Evolutionary conservation across 2,329 filamentous ascomycete species (phyloP).

Genomic region (Fusarium sp.): DNA sequence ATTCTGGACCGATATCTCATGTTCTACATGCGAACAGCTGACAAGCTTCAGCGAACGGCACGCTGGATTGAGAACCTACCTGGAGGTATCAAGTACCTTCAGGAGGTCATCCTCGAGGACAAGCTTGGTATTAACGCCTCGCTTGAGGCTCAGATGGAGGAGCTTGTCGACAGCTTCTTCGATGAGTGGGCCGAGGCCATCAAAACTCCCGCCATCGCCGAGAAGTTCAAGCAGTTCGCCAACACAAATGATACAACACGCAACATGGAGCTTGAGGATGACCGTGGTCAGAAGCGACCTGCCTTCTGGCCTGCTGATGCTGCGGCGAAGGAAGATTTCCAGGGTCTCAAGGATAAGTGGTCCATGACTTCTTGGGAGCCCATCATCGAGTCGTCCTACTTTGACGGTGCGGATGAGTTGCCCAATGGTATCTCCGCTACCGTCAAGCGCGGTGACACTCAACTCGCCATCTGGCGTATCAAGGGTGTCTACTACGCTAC

Average conservation of each 20-base stretch:
- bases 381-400: conserved; percentile 75
- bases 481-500: conserved; percentile 83
- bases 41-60: conserved; percentile 89
- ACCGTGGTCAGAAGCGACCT: conserved; percentile 79
- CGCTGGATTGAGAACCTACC: conserved; percentile 88
- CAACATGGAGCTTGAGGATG: conserved; percentile 75
- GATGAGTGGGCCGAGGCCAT: conserved; percentile 93
- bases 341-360: conserved; percentile 71
- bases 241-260: conserved; percentile 80
- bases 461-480: conserved; percentile 87
- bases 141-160: conserved; percentile 88
- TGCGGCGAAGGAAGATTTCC: conserved; percentile 76
- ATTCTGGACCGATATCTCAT: conserved; percentile 90
- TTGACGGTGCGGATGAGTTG: conserved; percentile 69
- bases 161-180: conserved; percentile 85
- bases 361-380: conserved; percentile 77
- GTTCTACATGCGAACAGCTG: conserved; percentile 93
- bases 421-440: conserved; percentile 80
- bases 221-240: conserved; percentile 83
- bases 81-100: conserved; percentile 84
- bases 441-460: conserved; percentile 88
- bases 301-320: conserved; percentile 80
- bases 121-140: conserved; percentile 86
- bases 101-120: conserved; percentile 85
- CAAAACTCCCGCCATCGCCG: conserved; percentile 72